These are phyloP conservation scores for Hemisphaericaspora lyxosophila DNA, from an alignment of 1,139 yeast species.

Conservation along the genomic window DNA sequence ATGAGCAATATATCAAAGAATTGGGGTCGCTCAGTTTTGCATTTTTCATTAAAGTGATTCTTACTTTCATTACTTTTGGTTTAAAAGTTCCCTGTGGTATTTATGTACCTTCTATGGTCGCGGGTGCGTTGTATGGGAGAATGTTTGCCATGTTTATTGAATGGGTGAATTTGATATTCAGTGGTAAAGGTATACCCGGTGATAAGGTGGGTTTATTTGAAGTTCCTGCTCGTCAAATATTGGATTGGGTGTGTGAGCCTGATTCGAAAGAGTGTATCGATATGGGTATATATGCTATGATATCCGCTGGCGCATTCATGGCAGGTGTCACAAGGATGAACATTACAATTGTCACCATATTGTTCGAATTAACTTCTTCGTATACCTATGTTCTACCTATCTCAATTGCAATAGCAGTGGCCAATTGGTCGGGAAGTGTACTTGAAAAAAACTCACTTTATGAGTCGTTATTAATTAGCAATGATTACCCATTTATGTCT, in stretches of 20 bases:
- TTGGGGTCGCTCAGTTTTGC: constrained; percentile 41
- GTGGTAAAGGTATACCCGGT: too few relatives aligned
- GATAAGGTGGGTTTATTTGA: too few relatives aligned
- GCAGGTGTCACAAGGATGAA: constrained; percentile 71
- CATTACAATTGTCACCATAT: constrained; percentile 57
- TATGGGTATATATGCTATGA: constrained; percentile 65
- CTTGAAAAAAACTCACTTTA: constrained; percentile 55
- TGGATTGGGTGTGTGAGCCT: constrained; percentile 20
- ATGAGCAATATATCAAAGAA: constrained; percentile 31
- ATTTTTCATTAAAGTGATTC: constrained; percentile 42
- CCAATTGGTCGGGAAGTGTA: constrained; percentile 58
- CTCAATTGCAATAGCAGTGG: constrained; percentile 55
- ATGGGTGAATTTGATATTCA: constrained; percentile 30
- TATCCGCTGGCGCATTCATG: constrained; percentile 67
- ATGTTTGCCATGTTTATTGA: constrained; percentile 51
- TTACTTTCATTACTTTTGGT: constrained; percentile 60
- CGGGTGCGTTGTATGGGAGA: constrained; percentile 66
- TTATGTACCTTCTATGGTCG: constrained; percentile 69
- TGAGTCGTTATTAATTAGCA: constrained; percentile 48
- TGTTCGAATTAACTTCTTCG: constrained; percentile 61
- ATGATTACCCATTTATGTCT: constrained; percentile 56
- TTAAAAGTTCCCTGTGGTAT: constrained; percentile 65
- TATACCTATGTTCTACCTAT: constrained; percentile 62
- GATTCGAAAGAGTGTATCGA: constrained; percentile 36
- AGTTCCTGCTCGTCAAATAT: constrained; percentile 11